Base-by-base conservation (phyloP, 2,329 filamentous ascomycete genomes). In the Parafenestella ontariensis region DNA sequence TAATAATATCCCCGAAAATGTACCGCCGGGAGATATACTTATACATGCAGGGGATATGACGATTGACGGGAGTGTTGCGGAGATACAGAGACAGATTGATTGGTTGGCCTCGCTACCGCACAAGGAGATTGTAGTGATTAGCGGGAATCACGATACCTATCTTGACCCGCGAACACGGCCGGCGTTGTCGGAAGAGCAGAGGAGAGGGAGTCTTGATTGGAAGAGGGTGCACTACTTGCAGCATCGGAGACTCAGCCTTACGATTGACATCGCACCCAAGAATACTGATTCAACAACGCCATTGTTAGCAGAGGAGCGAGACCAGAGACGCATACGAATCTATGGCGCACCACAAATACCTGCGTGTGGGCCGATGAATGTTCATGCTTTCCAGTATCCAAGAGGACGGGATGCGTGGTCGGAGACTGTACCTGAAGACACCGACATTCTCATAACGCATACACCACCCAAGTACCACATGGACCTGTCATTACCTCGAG, bases 31-130 rank as follows among this genome's bases (percentile, higher is more conserved):
- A 51, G 92, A 97, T 73, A 81, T 97, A 20, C 84, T 98, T 44
- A 89, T 98, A 65, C 94, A 97, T 71, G 90, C 92, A 2, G 94
- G 94, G 33, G 94, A 98, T 77, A 81, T 96, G 67, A 89, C 88
- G 49, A 87, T 91, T 64, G 79, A 81, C 20, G 94, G 94, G 34
- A 89, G 86, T 8, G 83, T 86, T 0, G 79, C 80, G 11, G 89
- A 92, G 57, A 87, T 98, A 51, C 92, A 96, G 78, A 80, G 78
- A n/a, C 89, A 95, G 66, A 81, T 97, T 39, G 85, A 96, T 78
- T 97, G 92, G 92, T 81, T 97, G 11, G 83, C 82, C 42, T 79
- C 80, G 3, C 83, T 93, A 7, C 90, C 91, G 0, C 92, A 96
- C 69, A 77, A 78, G 31, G 84, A 96, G 74, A 96, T 96, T 75